Conservation (phyloP, 2,329 filamentous ascomycete species). For the Trichoderma asperellum region DNA sequence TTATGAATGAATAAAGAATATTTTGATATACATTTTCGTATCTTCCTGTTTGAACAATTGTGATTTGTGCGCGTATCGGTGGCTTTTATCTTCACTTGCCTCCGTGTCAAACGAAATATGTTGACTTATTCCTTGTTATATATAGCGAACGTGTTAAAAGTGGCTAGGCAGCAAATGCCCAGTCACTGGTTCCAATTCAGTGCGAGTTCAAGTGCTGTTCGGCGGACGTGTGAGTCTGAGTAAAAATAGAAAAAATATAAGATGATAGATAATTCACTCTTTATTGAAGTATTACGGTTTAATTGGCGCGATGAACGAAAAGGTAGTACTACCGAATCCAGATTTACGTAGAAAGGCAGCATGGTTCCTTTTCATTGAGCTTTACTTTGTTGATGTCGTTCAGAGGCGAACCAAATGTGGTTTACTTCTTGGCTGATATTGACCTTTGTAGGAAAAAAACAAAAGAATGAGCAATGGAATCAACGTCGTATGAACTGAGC, state of each 20-base stretch:
- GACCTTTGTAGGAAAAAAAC: neutral
- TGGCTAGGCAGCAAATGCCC: neutral
- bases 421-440: neutral
- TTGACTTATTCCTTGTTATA: too few relatives aligned
- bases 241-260: too few relatives aligned
- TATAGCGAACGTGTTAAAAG: neutral
- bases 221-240: neutral
- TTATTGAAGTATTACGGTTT: neutral
- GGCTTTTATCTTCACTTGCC: too few relatives aligned
- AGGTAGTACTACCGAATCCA: neutral
- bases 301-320: neutral
- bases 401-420: neutral
- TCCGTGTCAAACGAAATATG: too few relatives aligned
- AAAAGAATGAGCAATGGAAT: neutral
- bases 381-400: neutral
- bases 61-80: neutral
- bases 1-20: conserved; percentile 7
- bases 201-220: neutral
- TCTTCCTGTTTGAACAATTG: neutral
- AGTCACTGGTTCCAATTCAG: neutral
- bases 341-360: neutral
- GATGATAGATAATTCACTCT: neutral
- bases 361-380: neutral
- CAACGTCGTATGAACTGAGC: neutral
- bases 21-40: neutral